These are phyloP conservation scores for Durio zibethinus DNA, from an alignment of 345 rosid genomes.

Conservation along the genomic window DNA sequence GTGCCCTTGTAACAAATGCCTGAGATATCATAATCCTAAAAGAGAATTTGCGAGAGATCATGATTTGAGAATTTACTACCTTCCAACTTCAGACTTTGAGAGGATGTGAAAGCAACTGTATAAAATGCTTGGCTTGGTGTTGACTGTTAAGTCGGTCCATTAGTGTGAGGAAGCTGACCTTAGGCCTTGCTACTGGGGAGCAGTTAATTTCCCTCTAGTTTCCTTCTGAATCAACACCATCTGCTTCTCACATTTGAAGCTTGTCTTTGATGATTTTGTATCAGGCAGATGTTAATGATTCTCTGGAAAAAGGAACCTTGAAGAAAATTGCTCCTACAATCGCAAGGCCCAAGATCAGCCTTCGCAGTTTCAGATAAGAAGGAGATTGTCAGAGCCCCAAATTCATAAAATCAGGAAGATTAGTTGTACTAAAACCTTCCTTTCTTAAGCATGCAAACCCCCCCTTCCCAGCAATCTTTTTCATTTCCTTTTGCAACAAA, in stretches of 20 bases:
- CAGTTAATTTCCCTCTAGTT: not conserved
- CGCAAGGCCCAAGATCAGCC: not conserved
- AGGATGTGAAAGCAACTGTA: not conserved
- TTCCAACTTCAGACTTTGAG: not conserved
- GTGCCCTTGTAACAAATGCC: not conserved
- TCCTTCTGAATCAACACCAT: not conserved
- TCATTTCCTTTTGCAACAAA: not conserved
- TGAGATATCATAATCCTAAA: not conserved
- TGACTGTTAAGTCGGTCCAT: not conserved
- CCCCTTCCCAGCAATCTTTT: not conserved
- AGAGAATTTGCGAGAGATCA: not conserved
- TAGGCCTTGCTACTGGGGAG: slow-evolving; percentile 10
- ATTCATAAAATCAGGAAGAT: not conserved
- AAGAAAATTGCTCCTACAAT: not conserved
- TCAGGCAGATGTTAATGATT: not conserved
- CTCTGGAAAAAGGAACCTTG: no score
- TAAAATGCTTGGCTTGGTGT: not conserved
- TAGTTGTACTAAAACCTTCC: not conserved
- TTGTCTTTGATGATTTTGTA: not conserved
- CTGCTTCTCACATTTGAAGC: not conserved
- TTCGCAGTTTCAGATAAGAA: not conserved
- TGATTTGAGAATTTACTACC: not conserved
- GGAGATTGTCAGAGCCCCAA: not conserved
- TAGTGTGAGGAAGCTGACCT: not conserved
- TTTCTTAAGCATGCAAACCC: not conserved